Evolutionary conservation across 23 red algal genomes (phyloP).

Genomic region (Pyropia haitanensis): DNA sequence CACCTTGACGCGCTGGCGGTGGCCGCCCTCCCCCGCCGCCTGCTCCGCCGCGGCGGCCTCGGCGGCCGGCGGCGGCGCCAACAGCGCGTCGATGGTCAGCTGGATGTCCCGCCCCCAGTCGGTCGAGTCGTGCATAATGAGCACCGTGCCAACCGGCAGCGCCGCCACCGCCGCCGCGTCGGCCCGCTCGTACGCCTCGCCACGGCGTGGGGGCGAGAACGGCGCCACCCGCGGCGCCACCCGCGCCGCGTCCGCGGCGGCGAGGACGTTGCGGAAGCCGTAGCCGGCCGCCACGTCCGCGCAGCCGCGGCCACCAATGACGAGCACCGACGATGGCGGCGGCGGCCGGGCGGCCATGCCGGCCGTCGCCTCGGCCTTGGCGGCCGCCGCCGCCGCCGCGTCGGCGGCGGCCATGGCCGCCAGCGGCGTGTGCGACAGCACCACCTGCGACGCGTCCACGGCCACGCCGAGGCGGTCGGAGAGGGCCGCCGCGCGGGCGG

Average conservation of each 20-base stretch:
- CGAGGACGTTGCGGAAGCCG: slow-evolving; percentile 40
- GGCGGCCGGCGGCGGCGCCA: not conserved
- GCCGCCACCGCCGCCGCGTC: slow-evolving; percentile 13
- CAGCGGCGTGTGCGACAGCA: slow-evolving; percentile 64
- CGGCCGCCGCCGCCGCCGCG: not conserved
- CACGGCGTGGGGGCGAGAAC: slow-evolving; percentile 8
- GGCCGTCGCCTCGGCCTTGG: too few species aligned
- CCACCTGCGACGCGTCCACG: slow-evolving; percentile 35
- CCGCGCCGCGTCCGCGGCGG: slow-evolving; percentile 5
- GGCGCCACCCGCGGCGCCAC: slow-evolving; percentile 13
- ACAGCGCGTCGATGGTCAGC: slow-evolving; percentile 40
- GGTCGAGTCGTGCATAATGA: slow-evolving; percentile 62
- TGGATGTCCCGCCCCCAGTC: slow-evolving; percentile 88
- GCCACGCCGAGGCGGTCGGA: slow-evolving; percentile 21
- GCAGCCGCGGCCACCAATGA: slow-evolving; percentile 41
- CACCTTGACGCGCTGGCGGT: slow-evolving; percentile 25
- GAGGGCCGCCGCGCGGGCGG: slow-evolving; percentile 32
- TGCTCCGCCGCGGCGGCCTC: not conserved
- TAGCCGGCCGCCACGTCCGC: slow-evolving; percentile 36
- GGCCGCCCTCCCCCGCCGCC: not conserved
- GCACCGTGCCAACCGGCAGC: slow-evolving; percentile 23
- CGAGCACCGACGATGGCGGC: slow-evolving; percentile 12
- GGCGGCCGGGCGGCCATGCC: too few species aligned
- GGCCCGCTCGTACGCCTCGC: slow-evolving; percentile 3
- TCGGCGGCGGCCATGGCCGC: slow-evolving; percentile 1